Base-by-base conservation (phyloP, 768 basidiomycete genomes). In the Suillus lakei region DNA sequence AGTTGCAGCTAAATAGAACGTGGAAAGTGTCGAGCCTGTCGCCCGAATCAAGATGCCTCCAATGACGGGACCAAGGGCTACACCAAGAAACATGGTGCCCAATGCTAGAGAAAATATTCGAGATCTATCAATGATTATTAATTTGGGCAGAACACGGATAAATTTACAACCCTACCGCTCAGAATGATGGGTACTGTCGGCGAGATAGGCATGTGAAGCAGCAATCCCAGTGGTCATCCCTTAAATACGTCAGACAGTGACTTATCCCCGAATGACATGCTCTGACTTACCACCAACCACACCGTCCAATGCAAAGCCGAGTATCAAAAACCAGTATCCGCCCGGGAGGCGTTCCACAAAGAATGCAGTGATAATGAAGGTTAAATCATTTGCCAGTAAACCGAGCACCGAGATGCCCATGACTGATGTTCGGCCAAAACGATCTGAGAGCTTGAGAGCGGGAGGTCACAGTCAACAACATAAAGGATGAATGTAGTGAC, bases 321-420 rank as follows among this genome's bases (percentile, higher is more conserved):
- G 64, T 15, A 94, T 66, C 30, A 94, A 79, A 72, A 93, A 90
- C 84, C 91, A 91, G 74, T 95, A 96, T 7, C 92, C 91, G 1
- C 91, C 92, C 2, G 94, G 95, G 5, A 93, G 78, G 7, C 76
- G 69, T 61, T 86, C 79, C 43, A 86, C 85, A 71, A 83, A 90
- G 34, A 78, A 79, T 23, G 86, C 80, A 6, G 92, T 90, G 48
- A 90, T 69, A 59, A 96, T 82, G 68, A 95, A 88, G 67, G 80
- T 88, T 44, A 87, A 71, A 66, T 95, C 91, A 66, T 81, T 83
- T 48, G 88, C 56, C 10, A 95, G 76, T 13, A 89, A 72, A 16
- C 93, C 92, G 2, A 86, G 61, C 23, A 87, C 71, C 5, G 86
- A 82, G n/a, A 91, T 77, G 9, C 86, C 80, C 78, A 97, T 77